Evolutionary conservation across 352 stramenopile species (phyloP).

Genomic region (Peronospora tabacina): DNA sequence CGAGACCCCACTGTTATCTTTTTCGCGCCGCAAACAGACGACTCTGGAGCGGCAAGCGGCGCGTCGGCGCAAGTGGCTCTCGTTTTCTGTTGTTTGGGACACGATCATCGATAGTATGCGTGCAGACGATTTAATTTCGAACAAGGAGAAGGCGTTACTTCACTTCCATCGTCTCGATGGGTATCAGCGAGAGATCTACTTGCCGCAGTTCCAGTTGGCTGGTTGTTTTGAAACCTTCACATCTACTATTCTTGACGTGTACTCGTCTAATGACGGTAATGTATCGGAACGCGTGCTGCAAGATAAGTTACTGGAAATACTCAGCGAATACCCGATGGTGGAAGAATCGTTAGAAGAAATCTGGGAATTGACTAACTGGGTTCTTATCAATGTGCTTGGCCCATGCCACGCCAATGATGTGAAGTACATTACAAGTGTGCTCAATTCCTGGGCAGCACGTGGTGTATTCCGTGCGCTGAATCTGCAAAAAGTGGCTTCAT

Average conservation of each 20-base stretch:
- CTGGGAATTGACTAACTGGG: constrained; percentile 93
- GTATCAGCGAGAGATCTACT: constrained; percentile 96
- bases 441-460: constrained; percentile 72
- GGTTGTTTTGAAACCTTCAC: constrained; percentile 93
- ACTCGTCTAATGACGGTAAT: constrained; percentile 43
- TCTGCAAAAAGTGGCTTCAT: constrained; percentile 57
- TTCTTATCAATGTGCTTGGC: constrained; percentile 92
- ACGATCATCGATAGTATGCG: constrained; percentile 95
- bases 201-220: constrained; percentile 96
- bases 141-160: constrained; percentile 84
- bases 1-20: constrained; percentile 76
- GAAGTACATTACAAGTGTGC: constrained; percentile 81
- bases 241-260: constrained; percentile 63
- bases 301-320: constrained; percentile 76
- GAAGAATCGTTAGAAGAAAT: constrained; percentile 93
- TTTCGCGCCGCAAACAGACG: constrained; percentile 80
- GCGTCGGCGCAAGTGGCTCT: constrained; percentile 96
- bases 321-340: constrained; percentile 73
- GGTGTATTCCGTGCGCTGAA: constrained; percentile 76
- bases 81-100: constrained; percentile 97
- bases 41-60: constrained; percentile 82
- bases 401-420: constrained; percentile 93
- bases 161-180: constrained; percentile 94
- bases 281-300: constrained; percentile 68
- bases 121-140: constrained; percentile 87